These are phyloP conservation scores for Aspergillus hiratsukae DNA, from an alignment of 2,329 filamentous ascomycete species.

Conservation along the genomic window DNA sequence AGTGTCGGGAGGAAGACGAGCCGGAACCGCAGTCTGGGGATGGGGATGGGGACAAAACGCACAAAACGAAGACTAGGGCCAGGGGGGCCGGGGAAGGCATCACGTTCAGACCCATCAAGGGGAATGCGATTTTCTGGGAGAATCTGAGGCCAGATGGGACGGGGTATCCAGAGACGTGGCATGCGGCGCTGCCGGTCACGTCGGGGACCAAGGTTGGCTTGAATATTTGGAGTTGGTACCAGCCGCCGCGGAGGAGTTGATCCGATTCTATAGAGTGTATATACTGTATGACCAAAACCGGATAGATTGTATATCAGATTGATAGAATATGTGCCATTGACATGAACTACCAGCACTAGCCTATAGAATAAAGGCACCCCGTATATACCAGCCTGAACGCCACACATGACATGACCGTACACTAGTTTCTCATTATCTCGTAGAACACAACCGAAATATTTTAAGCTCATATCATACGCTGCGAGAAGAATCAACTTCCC, in stretches of 20 bases:
- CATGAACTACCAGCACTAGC: background rate
- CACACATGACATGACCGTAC: background rate
- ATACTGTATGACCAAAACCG: background rate
- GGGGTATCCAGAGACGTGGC: constrained; percentile 57
- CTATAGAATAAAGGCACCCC: background rate
- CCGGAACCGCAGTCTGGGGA: constrained; percentile 1
- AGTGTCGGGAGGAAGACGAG: constrained; percentile 42
- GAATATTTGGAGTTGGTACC: constrained; percentile 64
- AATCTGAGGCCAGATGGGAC: constrained; percentile 54
- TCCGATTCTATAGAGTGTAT: background rate
- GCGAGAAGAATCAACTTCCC: constrained; percentile 6
- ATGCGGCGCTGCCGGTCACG: constrained; percentile 56
- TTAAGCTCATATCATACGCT: constrained; percentile 5
- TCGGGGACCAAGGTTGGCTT: constrained; percentile 56
- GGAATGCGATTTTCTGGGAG: constrained; percentile 61
- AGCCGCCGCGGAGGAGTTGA: constrained; percentile 29
- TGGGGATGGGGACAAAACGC: background rate
- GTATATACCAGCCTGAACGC: background rate
- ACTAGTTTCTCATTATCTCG: background rate
- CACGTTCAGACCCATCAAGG: constrained; percentile 54
- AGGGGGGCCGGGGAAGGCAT: constrained; percentile 39
- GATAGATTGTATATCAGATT: background rate
- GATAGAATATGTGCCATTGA: background rate
- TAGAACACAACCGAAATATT: constrained; percentile 3
- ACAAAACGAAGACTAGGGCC: background rate